Conservation (phyloP, 371 early-diverging fungal species). For the Mucor indicus region DNA sequence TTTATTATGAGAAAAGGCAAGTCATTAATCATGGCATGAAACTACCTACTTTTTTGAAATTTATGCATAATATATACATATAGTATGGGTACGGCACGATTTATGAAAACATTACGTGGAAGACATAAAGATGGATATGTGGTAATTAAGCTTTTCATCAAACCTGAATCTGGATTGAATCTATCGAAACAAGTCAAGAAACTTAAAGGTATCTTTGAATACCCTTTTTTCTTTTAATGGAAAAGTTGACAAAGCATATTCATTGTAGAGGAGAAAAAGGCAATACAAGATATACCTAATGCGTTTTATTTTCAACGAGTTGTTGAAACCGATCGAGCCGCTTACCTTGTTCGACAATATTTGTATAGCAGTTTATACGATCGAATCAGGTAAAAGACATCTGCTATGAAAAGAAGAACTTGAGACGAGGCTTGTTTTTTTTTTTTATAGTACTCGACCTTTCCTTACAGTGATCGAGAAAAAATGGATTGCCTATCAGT, state of each 20-base stretch:
- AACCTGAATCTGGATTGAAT: conserved; percentile 71
- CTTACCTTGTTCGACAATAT: conserved; percentile 86
- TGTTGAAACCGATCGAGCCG: conserved; percentile 88
- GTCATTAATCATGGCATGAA: background rate
- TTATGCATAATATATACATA: background rate
- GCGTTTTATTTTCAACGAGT: conserved; percentile 76
- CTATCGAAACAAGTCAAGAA: conserved; percentile 55
- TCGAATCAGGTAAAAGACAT: conserved; percentile 84
- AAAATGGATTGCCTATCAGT: conserved; percentile 91
- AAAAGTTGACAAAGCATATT: background rate
- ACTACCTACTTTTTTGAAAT: background rate
- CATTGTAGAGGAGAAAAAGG: conserved; percentile 69
- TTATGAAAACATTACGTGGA: conserved; percentile 91
- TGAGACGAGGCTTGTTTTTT: no score
- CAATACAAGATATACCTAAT: conserved; percentile 69
- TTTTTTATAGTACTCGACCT: conserved; percentile 76
- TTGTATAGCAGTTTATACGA: conserved; percentile 90
- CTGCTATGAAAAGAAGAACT: no score
- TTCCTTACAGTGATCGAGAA: conserved; percentile 85
- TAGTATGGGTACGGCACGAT: conserved; percentile 86
- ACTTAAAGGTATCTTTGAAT: conserved; percentile 49
- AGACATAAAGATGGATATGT: conserved; percentile 73
- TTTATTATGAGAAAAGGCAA: conserved; percentile 73
- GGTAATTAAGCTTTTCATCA: conserved; percentile 90
- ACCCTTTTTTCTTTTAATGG: background rate